Percentiles rank a stretch among this genome's conserved stretches.
These are phyloP conservation scores for Trametes sp. DNA, from an alignment of 1,284 basidiomycete species.

Conservation along the genomic window DNA sequence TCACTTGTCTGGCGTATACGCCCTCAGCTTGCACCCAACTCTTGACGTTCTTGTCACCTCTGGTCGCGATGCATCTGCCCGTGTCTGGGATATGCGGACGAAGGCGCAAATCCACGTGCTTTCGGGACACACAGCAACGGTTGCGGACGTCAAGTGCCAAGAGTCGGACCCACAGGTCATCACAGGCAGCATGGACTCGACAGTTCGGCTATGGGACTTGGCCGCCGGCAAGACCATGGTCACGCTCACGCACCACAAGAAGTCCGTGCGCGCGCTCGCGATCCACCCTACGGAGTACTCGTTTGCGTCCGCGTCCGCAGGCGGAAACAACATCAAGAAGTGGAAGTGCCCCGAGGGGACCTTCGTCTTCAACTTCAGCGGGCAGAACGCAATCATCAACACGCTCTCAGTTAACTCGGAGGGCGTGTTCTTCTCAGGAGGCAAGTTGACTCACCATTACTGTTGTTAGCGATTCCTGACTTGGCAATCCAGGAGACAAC, in stretches of 20 bases:
- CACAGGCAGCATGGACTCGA: constrained; percentile 98
- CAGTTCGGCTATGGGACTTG: constrained; percentile 97
- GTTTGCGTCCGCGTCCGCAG: constrained; percentile 94
- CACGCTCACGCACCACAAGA: constrained; percentile 98
- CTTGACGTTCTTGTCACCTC: constrained; percentile 95
- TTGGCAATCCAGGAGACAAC: constrained; percentile 63
- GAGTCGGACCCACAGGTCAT: constrained; percentile 98
- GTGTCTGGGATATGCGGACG: constrained; percentile 99
- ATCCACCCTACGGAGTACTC: constrained; percentile 96
- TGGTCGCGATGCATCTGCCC: constrained; percentile 93
- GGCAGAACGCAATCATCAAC: constrained; percentile 98
- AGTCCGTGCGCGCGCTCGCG: constrained; percentile 92
- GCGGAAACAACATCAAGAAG: constrained; percentile 99
- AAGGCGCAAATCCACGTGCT: constrained; percentile 96
- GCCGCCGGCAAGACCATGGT: constrained; percentile 97
- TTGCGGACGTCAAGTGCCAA: constrained; percentile 94
- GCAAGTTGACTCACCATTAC: constrained; percentile 52
- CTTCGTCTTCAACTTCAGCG: constrained; percentile 95
- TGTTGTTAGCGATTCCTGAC: not conserved
- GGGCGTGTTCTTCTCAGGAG: constrained; percentile 96
- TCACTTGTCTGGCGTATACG: constrained; percentile 95
- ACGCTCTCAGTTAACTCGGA: constrained; percentile 94
- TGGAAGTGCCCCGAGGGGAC: constrained; percentile 98
- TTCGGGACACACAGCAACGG: constrained; percentile 92
- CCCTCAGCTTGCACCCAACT: constrained; percentile 91